Percentiles rank a stretch among this genome's conserved stretches.
Evolutionary conservation across 1,284 basidiomycete species (phyloP).

Genomic region (Rhodotorula sp.): DNA sequence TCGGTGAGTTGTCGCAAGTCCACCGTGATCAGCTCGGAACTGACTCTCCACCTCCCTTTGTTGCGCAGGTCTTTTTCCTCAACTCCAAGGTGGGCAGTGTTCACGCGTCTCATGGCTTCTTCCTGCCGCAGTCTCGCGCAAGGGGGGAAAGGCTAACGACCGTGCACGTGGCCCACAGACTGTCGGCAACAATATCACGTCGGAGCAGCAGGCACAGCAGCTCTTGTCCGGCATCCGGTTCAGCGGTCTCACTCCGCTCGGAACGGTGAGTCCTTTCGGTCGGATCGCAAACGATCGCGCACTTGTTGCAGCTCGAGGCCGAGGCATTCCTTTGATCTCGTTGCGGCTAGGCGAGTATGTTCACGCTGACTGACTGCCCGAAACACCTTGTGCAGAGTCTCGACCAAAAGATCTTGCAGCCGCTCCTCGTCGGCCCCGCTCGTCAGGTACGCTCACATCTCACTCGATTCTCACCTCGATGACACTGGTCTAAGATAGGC

Average conservation of each 20-base stretch:
- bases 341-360: neutral
- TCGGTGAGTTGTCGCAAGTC: constrained; percentile 23
- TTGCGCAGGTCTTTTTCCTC: constrained; percentile 48
- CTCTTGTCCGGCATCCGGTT: constrained; percentile 54
- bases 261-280: constrained; percentile 45
- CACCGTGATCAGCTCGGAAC: constrained; percentile 37
- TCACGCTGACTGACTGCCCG: neutral
- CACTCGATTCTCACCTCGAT: too few relatives aligned
- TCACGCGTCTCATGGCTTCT: constrained; percentile 1
- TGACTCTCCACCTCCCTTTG: constrained; percentile 46
- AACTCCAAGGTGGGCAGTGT: constrained; percentile 43
- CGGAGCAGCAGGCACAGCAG: constrained; percentile 50
- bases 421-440: constrained; percentile 53
- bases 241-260: constrained; percentile 46
- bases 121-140: too few relatives aligned
- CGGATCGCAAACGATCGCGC: too few relatives aligned
- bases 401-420: constrained; percentile 53
- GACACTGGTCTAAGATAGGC: too few relatives aligned
- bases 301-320: too few relatives aligned
- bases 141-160: too few relatives aligned
- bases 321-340: neutral
- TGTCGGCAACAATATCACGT: constrained; percentile 53
- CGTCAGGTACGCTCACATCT: constrained; percentile 30
- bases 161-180: too few relatives aligned
- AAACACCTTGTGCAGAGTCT: constrained; percentile 34